Evolutionary conservation across 163 green algal species (phyloP), one percentile per base, ranked within the genome.

Genomic region (Prototheca stagnorum): DNA sequence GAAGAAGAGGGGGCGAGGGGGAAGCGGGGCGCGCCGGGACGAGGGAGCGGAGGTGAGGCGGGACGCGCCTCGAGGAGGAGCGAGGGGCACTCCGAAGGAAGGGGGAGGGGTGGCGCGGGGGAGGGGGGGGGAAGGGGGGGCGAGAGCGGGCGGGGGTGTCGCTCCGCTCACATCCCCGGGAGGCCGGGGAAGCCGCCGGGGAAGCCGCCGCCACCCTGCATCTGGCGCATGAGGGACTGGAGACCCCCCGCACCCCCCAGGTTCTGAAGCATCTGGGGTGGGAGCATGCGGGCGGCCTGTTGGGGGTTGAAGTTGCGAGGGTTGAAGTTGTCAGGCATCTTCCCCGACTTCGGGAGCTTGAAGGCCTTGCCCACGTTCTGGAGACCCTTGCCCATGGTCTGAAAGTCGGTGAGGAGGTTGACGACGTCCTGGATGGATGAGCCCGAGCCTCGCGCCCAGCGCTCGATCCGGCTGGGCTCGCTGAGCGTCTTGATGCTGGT

Each of bases 251-350:
- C 45, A 16, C 89, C 90, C 2, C 89, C 89, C 72, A 98, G 89
- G 75, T 95, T 82, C 59, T 92, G 77, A 8, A 97, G 63, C 67
- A 98, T 70, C 44, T 86, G 63, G 17, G 89, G 81, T 35, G 89
- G 81, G 57, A 98, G 63, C 58, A 84, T 87, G 16, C 58, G 52
- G 22, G 54, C 68, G 78, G 97, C 93, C 64, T 95, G 85, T 28
- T 70, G 46, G 39, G 86, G 66, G 41, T 82, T 73, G 78, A 93
- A 85, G 43, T 89, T 80, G 15, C 79, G 60, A 9, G 31, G 31
- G 31, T 37, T 31, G n/a, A 45, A 14, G 39, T 28, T 22, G 19
- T 17, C 20, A 39, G 36, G 36, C 36, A 43, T 43, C 49, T 77
- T 79, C 15, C 72, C 51, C 49, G 79, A 83, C 60, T 93, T 94